Evolutionary conservation across 805 yeast genomes (phyloP).

Genomic region (Hanseniaspora hatyaiensis): DNA sequence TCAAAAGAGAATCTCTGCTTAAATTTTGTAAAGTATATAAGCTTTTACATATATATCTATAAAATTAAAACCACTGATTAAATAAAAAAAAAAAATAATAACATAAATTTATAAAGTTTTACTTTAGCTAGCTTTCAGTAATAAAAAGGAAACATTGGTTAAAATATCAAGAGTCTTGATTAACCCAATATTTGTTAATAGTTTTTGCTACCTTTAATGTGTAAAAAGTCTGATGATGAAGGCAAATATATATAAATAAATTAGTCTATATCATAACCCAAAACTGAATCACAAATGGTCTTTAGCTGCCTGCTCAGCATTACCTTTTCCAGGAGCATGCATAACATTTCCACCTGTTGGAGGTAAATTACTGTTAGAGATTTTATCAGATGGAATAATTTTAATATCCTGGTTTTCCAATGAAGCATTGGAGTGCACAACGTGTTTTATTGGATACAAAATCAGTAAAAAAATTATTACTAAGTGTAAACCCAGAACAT

Average conservation of each 20-base stretch:
- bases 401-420: neutral
- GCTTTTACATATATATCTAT: constrained; percentile 5
- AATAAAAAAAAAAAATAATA: constrained; percentile 1
- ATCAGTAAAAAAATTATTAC: neutral
- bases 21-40: constrained; percentile 20
- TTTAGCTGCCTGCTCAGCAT: constrained; percentile 14
- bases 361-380: constrained; percentile 1
- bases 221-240: neutral
- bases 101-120: neutral
- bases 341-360: constrained; percentile 15
- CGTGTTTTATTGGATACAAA: neutral
- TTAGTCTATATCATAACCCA: neutral
- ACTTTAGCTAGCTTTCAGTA: too few species aligned
- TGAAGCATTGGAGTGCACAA: too few species aligned
- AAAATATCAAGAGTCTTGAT: neutral
- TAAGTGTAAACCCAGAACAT: constrained; percentile 7
- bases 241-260: neutral
- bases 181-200: neutral
- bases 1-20: constrained; percentile 77
- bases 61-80: constrained; percentile 6
- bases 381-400: neutral
- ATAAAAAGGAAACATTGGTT: too few species aligned
- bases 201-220: too few species aligned
- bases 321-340: constrained; percentile 16
- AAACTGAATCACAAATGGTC: neutral